These are phyloP conservation scores for Candida incommunis DNA, from an alignment of 805 yeast species.

Conservation along the genomic window DNA sequence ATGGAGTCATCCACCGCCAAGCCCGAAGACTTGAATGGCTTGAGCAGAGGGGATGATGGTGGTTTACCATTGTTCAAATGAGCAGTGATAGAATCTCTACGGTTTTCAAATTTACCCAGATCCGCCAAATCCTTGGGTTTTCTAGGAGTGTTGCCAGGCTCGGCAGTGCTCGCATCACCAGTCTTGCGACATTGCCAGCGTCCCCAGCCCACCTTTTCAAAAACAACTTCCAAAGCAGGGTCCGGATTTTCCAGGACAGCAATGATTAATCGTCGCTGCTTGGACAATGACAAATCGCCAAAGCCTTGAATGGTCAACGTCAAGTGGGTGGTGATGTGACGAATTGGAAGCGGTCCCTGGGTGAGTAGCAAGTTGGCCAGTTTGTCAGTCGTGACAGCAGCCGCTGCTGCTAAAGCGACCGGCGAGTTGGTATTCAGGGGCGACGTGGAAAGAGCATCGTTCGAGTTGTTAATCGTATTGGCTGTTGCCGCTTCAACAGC, in stretches of 20 bases:
- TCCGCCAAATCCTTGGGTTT: constrained; percentile 1
- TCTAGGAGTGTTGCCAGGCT: constrained; percentile 5
- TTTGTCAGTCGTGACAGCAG: constrained; percentile 67
- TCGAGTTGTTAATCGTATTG: not conserved
- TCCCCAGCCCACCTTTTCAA: constrained; percentile 96
- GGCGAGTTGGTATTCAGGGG: constrained; percentile 58
- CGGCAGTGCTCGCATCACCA: constrained; percentile 17
- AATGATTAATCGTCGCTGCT: constrained; percentile 83
- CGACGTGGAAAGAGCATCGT: not conserved
- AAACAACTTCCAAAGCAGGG: constrained; percentile 37
- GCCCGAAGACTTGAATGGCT: constrained; percentile 12
- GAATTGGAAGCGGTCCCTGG: constrained; percentile 82
- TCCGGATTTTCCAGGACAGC: constrained; percentile 72
- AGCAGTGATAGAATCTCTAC: constrained; percentile 14
- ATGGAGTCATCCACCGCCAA: constrained; percentile 18
- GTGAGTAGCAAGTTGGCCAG: constrained; percentile 51
- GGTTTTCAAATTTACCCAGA: constrained; percentile 4
- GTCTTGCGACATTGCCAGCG: constrained; percentile 71
- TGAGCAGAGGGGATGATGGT: constrained; percentile 22
- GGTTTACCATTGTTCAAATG: constrained; percentile 15
- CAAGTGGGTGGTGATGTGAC: constrained; percentile 73
- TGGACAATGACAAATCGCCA: constrained; percentile 65
- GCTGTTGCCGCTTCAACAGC: constrained; percentile 1
- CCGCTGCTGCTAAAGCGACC: constrained; percentile 76
- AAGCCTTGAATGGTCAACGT: constrained; percentile 65